Conservation (phyloP, 345 rosid genomes). For the Conringia planisiliqua region DNA sequence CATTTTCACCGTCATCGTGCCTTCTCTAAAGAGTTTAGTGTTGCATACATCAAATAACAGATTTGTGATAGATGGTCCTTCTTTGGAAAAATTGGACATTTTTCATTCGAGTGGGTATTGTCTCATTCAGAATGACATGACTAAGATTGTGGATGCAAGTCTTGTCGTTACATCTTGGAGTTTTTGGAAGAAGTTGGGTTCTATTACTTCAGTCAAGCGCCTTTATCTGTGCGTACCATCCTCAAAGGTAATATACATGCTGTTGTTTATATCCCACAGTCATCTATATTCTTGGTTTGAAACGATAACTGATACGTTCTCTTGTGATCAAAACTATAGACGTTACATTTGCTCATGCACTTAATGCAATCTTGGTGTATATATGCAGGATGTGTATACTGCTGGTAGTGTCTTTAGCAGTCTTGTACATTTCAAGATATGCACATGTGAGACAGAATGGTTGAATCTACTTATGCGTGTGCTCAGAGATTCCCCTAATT, state of each 20-base stretch:
- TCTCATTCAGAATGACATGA: background rate
- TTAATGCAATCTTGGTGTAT: background rate
- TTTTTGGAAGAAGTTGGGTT: background rate
- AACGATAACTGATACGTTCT: background rate
- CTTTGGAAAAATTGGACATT: background rate
- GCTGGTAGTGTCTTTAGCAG: background rate
- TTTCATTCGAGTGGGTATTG: background rate
- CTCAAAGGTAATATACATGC: conserved; percentile 1
- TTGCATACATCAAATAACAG: background rate
- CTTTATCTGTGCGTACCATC: background rate
- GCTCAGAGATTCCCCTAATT: conserved; percentile 7
- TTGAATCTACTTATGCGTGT: conserved; percentile 9
- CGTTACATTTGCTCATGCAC: background rate
- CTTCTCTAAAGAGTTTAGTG: background rate
- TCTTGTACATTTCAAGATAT: conserved; percentile 11
- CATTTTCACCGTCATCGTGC: background rate
- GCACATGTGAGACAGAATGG: conserved; percentile 25
- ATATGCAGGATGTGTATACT: conserved; percentile 8
- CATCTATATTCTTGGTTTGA: background rate
- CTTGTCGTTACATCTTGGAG: background rate
- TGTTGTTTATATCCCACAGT: background rate
- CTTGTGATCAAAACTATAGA: background rate
- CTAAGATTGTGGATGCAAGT: background rate
- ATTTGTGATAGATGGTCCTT: conserved; percentile 14
- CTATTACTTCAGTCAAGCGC: background rate